These are phyloP conservation scores for Kluyveromyces nonfermentans DNA, from an alignment of 805 yeast genomes.

Conservation along the genomic window DNA sequence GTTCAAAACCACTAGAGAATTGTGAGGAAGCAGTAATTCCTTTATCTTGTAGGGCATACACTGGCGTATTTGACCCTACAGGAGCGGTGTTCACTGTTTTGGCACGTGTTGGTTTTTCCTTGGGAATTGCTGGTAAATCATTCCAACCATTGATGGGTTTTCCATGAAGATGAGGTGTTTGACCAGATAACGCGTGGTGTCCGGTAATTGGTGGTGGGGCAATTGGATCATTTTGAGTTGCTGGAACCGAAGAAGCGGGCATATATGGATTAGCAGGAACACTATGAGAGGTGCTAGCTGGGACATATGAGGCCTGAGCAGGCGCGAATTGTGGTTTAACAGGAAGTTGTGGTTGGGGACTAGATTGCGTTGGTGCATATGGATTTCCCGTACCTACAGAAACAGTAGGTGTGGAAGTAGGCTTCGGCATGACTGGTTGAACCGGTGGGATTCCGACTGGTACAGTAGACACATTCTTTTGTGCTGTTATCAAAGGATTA, in stretches of 20 bases:
- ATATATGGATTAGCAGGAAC: constrained; percentile 19
- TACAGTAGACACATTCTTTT: constrained; percentile 1
- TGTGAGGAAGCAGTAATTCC: constrained; percentile 22
- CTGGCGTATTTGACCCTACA: constrained; percentile 9
- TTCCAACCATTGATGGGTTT: constrained; percentile 33
- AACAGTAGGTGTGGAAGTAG: constrained; percentile 5
- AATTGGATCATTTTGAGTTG: constrained; percentile 24
- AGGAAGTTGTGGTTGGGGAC: constrained; percentile 7
- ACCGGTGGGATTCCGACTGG: constrained; percentile 2
- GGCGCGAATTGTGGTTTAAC: constrained; percentile 10
- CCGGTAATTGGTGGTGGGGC: constrained; percentile 28
- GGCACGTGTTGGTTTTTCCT: constrained; percentile 26
- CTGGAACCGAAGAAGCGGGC: constrained; percentile 19
- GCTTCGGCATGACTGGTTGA: constrained; percentile 5
- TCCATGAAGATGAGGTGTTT: constrained; percentile 27
- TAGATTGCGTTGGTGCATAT: constrained; percentile 13
- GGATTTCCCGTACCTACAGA: constrained; percentile 10
- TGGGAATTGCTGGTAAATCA: constrained; percentile 26
- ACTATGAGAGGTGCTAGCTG: constrained; percentile 13
- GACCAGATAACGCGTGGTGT: constrained; percentile 27
- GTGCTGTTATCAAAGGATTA: constrained; percentile 1
- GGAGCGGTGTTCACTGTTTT: constrained; percentile 33
- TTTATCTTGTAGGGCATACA: constrained; percentile 4
- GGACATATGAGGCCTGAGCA: constrained; percentile 6
- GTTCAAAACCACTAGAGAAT: constrained; percentile 12